These are phyloP conservation scores for Microdochium nivale DNA, from an alignment of 2,329 filamentous ascomycete genomes.

Conservation along the genomic window DNA sequence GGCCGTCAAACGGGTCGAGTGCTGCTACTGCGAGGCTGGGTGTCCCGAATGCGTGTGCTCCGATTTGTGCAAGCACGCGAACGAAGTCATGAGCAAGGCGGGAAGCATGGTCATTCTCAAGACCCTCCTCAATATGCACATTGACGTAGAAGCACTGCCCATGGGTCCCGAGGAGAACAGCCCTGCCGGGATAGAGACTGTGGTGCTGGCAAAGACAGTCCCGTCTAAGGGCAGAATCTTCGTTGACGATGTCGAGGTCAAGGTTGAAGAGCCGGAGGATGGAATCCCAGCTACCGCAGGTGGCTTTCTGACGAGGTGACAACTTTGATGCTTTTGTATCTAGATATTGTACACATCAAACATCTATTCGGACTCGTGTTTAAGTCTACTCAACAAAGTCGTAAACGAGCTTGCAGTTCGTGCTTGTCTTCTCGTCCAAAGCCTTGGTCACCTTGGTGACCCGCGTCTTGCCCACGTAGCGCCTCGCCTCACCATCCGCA, in stretches of 20 bases:
- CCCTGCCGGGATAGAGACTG: conserved; percentile 71
- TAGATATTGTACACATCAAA: no score
- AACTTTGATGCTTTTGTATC: not conserved
- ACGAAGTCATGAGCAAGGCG: conserved; percentile 89
- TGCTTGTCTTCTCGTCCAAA: no score
- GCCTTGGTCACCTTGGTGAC: no score
- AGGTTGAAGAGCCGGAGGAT: conserved; percentile 12
- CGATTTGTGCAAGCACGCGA: conserved; percentile 75
- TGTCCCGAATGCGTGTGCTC: conserved; percentile 87
- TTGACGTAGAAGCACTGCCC: conserved; percentile 76
- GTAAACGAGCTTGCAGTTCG: no score
- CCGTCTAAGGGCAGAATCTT: conserved; percentile 22
- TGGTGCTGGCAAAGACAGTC: conserved; percentile 66
- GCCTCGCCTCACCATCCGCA: no score
- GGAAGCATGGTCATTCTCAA: conserved; percentile 76
- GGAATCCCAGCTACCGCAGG: not conserved
- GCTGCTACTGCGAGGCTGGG: conserved; percentile 68
- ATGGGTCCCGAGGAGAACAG: conserved; percentile 71
- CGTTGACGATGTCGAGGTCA: conserved; percentile 14
- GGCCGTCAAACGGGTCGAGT: conserved; percentile 67
- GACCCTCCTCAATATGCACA: conserved; percentile 63
- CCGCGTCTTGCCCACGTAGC: no score
- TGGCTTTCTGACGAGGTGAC: not conserved
- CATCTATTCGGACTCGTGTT: no score
- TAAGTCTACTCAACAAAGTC: no score